Evolutionary conservation across 768 basidiomycete species (phyloP).

Genomic region (Hypsizygus marmoreus): DNA sequence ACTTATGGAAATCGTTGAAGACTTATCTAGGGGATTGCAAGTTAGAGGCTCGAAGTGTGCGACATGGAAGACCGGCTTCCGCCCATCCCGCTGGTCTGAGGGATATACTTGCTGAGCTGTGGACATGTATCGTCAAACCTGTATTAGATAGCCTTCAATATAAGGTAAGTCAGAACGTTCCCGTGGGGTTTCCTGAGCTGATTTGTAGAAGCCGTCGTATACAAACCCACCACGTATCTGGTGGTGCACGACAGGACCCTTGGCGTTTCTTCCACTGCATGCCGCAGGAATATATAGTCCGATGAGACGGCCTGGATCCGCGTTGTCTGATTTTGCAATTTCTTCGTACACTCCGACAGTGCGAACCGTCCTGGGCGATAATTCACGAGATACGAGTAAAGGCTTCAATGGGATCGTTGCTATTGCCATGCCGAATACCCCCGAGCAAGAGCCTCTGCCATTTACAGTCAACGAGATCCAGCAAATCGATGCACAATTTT

Average conservation of each 20-base stretch:
- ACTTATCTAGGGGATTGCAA: too few species aligned
- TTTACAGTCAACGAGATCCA: background rate
- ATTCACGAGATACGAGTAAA: too few species aligned
- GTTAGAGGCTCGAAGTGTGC: too few species aligned
- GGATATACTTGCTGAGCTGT: conserved; percentile 3
- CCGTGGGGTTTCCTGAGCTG: background rate
- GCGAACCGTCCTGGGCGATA: too few species aligned
- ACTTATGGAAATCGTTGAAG: too few species aligned
- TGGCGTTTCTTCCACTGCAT: conserved; percentile 14
- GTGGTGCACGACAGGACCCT: conserved; percentile 11
- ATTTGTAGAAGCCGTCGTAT: too few species aligned
- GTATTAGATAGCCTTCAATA: conserved; percentile 5
- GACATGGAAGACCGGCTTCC: too few species aligned
- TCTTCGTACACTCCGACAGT: conserved; percentile 4
- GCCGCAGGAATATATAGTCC: conserved; percentile 4
- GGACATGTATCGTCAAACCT: conserved; percentile 4
- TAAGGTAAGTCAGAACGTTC: too few species aligned
- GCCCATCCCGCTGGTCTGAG: too few species aligned
- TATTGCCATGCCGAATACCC: background rate
- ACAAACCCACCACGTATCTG: conserved; percentile 1
- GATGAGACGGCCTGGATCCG: background rate
- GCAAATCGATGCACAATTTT: background rate
- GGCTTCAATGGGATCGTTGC: background rate
- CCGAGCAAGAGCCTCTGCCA: background rate
- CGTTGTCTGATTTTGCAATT: background rate